Base-by-base conservation (phyloP, 441 rosid species). In the Euphorbia corollata region DNA sequence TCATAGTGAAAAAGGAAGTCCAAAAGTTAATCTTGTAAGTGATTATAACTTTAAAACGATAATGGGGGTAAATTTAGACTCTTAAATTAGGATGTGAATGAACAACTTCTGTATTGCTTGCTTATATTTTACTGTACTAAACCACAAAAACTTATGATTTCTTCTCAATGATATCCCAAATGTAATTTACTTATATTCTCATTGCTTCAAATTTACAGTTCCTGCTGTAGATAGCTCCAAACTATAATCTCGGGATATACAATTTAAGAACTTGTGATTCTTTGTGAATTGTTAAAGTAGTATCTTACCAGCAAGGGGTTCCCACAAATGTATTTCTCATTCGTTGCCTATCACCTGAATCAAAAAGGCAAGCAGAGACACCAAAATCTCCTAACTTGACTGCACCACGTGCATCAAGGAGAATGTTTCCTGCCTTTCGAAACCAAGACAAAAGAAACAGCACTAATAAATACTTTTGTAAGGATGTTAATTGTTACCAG, bases 321-420 rank as follows among this genome's bases (percentile, higher is more conserved):
- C 99, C 99, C 67, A 94, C 99, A 82, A 94, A 91, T 55, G 99
- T 94, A 80, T 94, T 94, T 82, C 99, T 86, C 79, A 86, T 82
- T 23, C 99, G 92, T 73, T 91, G 95, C 82, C 99, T 89, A 77
- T 94, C 99, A 71, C 99, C 96, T 36, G 97, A 91, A 82, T 91
- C 97, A 78, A 91, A 94, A 72, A 94, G 91, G 84, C 96, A 91
- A 27, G 97, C 97, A 48, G 97, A 87, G 73, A 94, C 99, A 50
- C 99, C 99, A 72, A 94, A 91, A 73, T 94, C 97, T 71, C 99
- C 99, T 67, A 94, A 73, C 80, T 94, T 94, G 78, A 87, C 71
- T 13, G 85, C 81, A 68, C 99, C 97, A 22, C 92, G 85, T 54
- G 86, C 71, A 75, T 81, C 99, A 22, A 94, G 84, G 77, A 94